Evolutionary conservation across 1,284 basidiomycete species (phyloP), one percentile per base, ranked within the genome.

Genomic region (Rhodotorula sp.): DNA sequence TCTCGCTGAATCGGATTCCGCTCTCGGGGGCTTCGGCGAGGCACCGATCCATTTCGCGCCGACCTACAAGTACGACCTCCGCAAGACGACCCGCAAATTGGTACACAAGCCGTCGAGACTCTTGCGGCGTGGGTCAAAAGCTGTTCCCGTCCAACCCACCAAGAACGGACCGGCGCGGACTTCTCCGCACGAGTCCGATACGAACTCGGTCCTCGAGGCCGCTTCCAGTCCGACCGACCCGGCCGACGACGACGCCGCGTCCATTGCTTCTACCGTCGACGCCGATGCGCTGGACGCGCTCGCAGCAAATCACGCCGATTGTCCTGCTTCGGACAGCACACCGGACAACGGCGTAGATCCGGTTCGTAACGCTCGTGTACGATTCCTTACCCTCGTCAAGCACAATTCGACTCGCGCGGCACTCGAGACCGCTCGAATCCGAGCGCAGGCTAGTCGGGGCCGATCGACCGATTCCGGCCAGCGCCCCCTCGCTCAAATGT

Each of bases 41-140:
- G 90, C 85, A 0, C 81, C 83, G 0, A 91, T 92, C 65, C 79
- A 86, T 71, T 92, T 92, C 74, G 87, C 90, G 8, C 91, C 91
- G 26, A 77, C 78, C 5, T 79, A 73, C 68, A 75, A 77, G 52
- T 70, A 67, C 59, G 74, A 77, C 58, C 23, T 70, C 7, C 51
- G 58, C 4, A 54, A 51, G 39, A 58, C 23, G 23, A n/a, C 54
- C 8, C 54, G 54, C n/a, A 56, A 61, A 48, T 62, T 69, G 29
- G 54, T 57, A 34, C 72, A 70, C 64, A 69, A 68, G 64, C 65
- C 67, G 3, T 62, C 61, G n/a, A 64, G 58, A 8, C 57, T 73
- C 1, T 51, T 73, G 18, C 67, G 72, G 15, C 49, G 62, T n/a
- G 26, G 29, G 14, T 26, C 26, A 4, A 56, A 56, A 29, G n/a